Evolutionary conservation across 495 filamentous ascomycete genomes (phyloP).

Genomic region (Penicillium mononematosum): DNA sequence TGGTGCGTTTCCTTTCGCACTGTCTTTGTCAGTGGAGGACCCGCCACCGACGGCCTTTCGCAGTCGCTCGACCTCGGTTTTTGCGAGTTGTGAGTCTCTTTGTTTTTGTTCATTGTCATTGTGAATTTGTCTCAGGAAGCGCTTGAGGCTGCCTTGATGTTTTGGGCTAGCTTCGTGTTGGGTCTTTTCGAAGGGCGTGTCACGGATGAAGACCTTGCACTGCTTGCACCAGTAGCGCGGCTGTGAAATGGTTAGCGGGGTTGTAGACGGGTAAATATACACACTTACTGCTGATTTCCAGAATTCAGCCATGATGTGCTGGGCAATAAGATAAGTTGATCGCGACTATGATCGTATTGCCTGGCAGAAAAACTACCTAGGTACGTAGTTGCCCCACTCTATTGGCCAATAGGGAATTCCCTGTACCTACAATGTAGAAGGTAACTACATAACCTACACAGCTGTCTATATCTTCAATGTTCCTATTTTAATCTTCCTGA

Average conservation of each 20-base stretch:
- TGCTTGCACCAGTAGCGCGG: constrained; percentile 98
- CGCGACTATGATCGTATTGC: not conserved
- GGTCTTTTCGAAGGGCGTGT: constrained; percentile 83
- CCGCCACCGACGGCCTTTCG: constrained; percentile 67
- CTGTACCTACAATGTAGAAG: too few relatives aligned
- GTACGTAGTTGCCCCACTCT: too few relatives aligned
- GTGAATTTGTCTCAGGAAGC: constrained; percentile 85
- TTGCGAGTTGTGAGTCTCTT: constrained; percentile 76
- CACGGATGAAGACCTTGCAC: constrained; percentile 86
- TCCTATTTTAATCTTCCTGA: too few relatives aligned
- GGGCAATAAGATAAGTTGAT: not conserved
- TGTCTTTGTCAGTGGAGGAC: constrained; percentile 24
- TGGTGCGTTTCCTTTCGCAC: constrained; percentile 25
- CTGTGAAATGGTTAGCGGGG: constrained; percentile 29
- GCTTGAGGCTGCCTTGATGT: constrained; percentile 87
- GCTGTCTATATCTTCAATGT: too few relatives aligned
- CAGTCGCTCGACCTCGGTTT: constrained; percentile 80
- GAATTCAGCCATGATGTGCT: constrained; percentile 79
- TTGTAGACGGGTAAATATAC: not conserved
- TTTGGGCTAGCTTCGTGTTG: constrained; percentile 89
- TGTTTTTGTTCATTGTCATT: constrained; percentile 73
- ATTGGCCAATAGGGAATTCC: too few relatives aligned
- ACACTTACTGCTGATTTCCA: constrained; percentile 89
- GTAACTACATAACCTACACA: too few relatives aligned
- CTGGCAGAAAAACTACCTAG: not conserved